These are phyloP conservation scores for Brettanomyces anomalus DNA, from an alignment of 805 yeast genomes.

Conservation along the genomic window DNA sequence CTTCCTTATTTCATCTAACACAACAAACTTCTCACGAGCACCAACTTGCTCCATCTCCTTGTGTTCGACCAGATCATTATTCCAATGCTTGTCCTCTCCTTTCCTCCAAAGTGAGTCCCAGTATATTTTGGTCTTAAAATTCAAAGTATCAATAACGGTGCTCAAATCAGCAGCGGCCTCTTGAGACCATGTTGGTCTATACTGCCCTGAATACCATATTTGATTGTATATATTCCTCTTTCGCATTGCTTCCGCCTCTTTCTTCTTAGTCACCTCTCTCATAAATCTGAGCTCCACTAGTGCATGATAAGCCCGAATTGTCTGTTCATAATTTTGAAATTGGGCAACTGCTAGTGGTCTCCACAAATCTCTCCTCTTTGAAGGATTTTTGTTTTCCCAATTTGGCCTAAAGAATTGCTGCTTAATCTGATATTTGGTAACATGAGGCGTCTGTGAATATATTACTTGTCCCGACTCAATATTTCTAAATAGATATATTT, in stretches of 20 bases:
- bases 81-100: constrained; percentile 76
- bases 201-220: constrained; percentile 82
- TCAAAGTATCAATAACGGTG: constrained; percentile 57
- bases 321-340: constrained; percentile 48
- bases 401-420: constrained; percentile 73
- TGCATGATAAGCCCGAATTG: constrained; percentile 66
- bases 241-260: constrained; percentile 59
- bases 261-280: constrained; percentile 53
- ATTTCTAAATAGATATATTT: constrained; percentile 75
- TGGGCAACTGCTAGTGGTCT: constrained; percentile 80
- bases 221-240: constrained; percentile 68
- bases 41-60: constrained; percentile 43
- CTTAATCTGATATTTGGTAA: constrained; percentile 44
- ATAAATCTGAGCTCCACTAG: constrained; percentile 64
- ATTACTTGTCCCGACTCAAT: constrained; percentile 83
- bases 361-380: constrained; percentile 81
- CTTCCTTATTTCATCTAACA: constrained; percentile 51
- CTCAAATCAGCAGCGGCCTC: constrained; percentile 85
- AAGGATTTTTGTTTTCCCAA: constrained; percentile 82
- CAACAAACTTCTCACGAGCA: constrained; percentile 59
- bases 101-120: constrained; percentile 89
- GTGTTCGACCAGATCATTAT: constrained; percentile 48
- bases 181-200: constrained; percentile 82
- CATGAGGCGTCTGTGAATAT: constrained; percentile 74
- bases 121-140: constrained; percentile 39